A percentile compares a stretch with the other conserved stretches of the same genome.
These are phyloP conservation scores for Mariannaea sp. DNA, from an alignment of 2,329 filamentous ascomycete genomes.

Conservation along the genomic window DNA sequence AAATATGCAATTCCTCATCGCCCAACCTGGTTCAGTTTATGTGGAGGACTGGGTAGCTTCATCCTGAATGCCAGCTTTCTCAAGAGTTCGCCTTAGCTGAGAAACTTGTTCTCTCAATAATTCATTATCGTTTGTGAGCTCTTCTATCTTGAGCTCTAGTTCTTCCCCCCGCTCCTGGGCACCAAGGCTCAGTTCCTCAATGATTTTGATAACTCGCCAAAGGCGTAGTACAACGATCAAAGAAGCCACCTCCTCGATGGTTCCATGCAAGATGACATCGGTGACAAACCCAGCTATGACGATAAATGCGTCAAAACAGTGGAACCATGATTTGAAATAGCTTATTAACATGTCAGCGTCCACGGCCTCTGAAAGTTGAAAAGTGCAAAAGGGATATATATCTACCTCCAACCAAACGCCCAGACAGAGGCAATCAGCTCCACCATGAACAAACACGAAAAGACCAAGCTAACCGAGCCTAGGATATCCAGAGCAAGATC, in stretches of 20 bases:
- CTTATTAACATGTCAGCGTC: conserved; percentile 42
- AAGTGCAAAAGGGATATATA: background rate
- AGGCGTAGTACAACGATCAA: conserved; percentile 70
- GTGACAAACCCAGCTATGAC: conserved; percentile 66
- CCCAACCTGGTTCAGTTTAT: too few relatives aligned
- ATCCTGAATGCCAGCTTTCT: background rate
- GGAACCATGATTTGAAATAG: conserved; percentile 63
- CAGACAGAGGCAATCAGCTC: conserved; percentile 64
- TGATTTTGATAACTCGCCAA: conserved; percentile 72
- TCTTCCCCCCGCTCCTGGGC: conserved; percentile 66
- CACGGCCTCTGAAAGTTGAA: background rate
- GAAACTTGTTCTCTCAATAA: conserved; percentile 3
- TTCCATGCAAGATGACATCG: conserved; percentile 63
- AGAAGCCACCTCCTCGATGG: conserved; percentile 66
- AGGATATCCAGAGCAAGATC: conserved; percentile 15
- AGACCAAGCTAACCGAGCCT: conserved; percentile 54
- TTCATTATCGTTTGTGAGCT: conserved; percentile 55
- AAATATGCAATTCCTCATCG: too few relatives aligned
- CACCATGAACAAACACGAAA: conserved; percentile 67
- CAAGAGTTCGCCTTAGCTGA: background rate
- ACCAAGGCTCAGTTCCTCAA: conserved; percentile 68
- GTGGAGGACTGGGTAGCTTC: too few relatives aligned
- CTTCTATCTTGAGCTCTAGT: conserved; percentile 56
- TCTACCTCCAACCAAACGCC: conserved; percentile 64
- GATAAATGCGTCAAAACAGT: conserved; percentile 66